Percentiles rank a stretch among this genome's conserved stretches.
Conservation (phyloP, 108 stramenopile genomes). For the Discostella stelligeroides region DNA sequence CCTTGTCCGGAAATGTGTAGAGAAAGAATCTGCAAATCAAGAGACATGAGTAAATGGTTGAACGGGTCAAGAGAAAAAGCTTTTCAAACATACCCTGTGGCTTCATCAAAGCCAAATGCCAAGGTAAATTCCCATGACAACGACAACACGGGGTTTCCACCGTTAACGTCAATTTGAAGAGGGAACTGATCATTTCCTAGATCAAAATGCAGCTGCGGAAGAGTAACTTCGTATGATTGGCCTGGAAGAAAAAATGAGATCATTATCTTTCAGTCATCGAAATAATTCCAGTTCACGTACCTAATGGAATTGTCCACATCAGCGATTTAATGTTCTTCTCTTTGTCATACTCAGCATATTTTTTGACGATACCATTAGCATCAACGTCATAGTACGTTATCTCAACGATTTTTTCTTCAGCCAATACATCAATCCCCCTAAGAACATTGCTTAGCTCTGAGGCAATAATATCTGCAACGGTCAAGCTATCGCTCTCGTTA, state of each 20-base stretch:
- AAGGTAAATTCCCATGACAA: constrained; percentile 34
- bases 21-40: constrained; percentile 31
- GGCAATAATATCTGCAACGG: constrained; percentile 30
- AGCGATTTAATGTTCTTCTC: constrained; percentile 13
- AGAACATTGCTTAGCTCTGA: constrained; percentile 17
- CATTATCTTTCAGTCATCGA: too few relatives aligned
- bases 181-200: constrained; percentile 17
- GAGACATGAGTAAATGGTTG: background rate
- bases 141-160: constrained; percentile 1
- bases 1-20: constrained; percentile 24
- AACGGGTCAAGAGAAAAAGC: background rate
- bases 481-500: constrained; percentile 1
- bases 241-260: background rate
- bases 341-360: background rate
- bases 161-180: constrained; percentile 12
- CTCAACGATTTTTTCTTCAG: background rate
- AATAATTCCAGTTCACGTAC: constrained; percentile 3
- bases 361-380: background rate
- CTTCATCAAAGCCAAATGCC: constrained; percentile 38
- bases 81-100: constrained; percentile 4
- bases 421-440: background rate
- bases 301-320: constrained; percentile 45
- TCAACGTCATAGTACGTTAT: constrained; percentile 18
- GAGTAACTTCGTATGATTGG: constrained; percentile 6
- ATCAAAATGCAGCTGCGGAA: constrained; percentile 24